phyloP scores from a whole-genome alignment of 1,139 yeast species.

The Hanseniaspora uvarum region DNA sequence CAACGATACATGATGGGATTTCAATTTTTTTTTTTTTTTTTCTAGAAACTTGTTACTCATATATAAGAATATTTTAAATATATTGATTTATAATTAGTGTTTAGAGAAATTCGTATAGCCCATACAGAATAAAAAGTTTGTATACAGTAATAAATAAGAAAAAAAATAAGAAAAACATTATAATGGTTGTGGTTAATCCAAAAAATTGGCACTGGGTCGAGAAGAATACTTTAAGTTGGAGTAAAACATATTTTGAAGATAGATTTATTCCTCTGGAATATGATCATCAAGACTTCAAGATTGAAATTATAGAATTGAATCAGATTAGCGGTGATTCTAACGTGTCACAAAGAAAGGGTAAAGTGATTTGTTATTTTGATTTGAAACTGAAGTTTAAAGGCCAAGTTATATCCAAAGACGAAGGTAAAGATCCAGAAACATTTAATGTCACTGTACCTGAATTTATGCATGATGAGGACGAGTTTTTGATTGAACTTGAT shows the following conservation, averaged over 20 bases:
- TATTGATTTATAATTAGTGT: neutral
- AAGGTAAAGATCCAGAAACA: slow-evolving; percentile 28
- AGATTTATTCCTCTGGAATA: slow-evolving; percentile 33
- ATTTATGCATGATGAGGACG: slow-evolving; percentile 65
- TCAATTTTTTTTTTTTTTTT: neutral
- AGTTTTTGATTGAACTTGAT: slow-evolving; percentile 44
- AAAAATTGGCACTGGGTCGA: slow-evolving; percentile 89
- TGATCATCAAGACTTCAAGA: slow-evolving; percentile 33
- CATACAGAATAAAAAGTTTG: neutral
- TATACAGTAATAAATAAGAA: neutral
- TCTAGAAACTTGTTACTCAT: neutral
- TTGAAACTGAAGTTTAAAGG: slow-evolving; percentile 34
- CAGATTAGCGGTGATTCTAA: slow-evolving; percentile 55
- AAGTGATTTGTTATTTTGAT: slow-evolving; percentile 65
- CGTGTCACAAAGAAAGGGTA: slow-evolving; percentile 73
- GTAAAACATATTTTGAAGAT: slow-evolving; percentile 46
- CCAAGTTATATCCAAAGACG: slow-evolving; percentile 30
- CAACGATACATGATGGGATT: no score
- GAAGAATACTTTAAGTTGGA: slow-evolving; percentile 70
- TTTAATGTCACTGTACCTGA: slow-evolving; percentile 48
- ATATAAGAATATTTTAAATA: neutral
- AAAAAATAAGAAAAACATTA: neutral
- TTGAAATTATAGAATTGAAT: slow-evolving; percentile 36
- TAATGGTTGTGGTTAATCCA: slow-evolving; percentile 71
- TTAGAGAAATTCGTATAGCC: neutral